Evolutionary conservation across 768 basidiomycete genomes (phyloP).

Genomic region (Podaxis pistillaris): DNA sequence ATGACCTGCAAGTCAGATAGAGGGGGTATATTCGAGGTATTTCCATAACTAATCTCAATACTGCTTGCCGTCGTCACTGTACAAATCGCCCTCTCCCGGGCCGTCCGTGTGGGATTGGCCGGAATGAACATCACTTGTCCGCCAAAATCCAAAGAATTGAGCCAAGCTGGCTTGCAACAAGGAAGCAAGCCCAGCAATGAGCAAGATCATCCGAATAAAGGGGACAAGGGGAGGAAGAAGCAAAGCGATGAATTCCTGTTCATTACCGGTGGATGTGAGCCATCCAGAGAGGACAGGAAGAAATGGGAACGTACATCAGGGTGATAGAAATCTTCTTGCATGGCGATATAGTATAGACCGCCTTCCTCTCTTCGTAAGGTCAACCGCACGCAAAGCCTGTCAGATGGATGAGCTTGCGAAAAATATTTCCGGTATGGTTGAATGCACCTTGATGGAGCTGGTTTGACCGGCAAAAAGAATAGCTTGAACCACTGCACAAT

Average conservation of each 20-base stretch:
- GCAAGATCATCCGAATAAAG: conserved; percentile 31
- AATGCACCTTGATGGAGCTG: conserved; percentile 45
- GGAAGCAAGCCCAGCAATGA: conserved; percentile 23
- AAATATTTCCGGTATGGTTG: neutral
- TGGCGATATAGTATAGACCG: conserved; percentile 41
- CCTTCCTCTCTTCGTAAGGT: conserved; percentile 42
- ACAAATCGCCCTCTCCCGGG: conserved; percentile 9
- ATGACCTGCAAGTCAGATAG: neutral
- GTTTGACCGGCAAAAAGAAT: conserved; percentile 41
- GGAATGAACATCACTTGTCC: conserved; percentile 12
- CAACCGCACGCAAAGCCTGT: conserved; percentile 48
- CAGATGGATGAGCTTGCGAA: neutral
- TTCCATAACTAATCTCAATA: neutral
- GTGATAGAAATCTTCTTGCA: conserved; percentile 62
- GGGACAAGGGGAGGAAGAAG: conserved; percentile 41
- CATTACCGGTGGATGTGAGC: neutral
- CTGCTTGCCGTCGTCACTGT: neutral
- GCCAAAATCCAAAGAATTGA: conserved; percentile 34
- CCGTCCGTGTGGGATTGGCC: neutral
- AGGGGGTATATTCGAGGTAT: neutral
- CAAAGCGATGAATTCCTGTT: conserved; percentile 41
- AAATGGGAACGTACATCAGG: conserved; percentile 39
- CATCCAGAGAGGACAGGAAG: neutral
- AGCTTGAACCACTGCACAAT: conserved; percentile 53
- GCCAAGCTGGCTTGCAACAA: conserved; percentile 29